A percentile compares a stretch with the other conserved stretches of the same genome.
Evolutionary conservation across 2,329 filamentous ascomycete species (phyloP).

Genomic region (Claviceps arundinis): DNA sequence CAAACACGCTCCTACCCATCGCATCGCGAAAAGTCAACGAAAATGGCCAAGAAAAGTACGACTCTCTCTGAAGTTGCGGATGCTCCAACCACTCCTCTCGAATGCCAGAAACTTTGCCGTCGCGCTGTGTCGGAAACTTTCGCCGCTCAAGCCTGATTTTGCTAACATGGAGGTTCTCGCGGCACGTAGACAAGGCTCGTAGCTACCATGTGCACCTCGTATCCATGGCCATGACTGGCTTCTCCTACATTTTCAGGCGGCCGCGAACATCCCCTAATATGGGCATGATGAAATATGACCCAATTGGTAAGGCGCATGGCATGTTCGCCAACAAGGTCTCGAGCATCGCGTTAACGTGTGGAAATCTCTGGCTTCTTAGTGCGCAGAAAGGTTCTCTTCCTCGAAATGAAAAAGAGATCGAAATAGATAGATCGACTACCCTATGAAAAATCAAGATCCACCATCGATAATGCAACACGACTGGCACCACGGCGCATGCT

Average conservation of each 20-base stretch:
- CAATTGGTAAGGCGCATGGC: constrained; percentile 55
- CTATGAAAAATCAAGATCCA: neutral
- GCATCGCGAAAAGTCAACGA: neutral
- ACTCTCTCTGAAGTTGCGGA: neutral
- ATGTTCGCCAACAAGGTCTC: neutral
- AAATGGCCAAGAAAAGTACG: constrained; percentile 16
- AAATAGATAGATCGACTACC: constrained; percentile 26
- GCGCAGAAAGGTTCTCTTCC: constrained; percentile 87
- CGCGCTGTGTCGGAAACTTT: neutral
- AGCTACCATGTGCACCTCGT: constrained; percentile 86
- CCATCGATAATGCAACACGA: neutral
- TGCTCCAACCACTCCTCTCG: neutral
- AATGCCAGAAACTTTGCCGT: neutral
- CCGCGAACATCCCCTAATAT: constrained; percentile 71
- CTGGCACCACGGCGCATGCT: neutral
- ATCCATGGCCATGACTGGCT: constrained; percentile 98
- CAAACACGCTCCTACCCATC: neutral
- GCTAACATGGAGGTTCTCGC: neutral
- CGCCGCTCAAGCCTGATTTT: neutral
- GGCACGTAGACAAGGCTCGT: constrained; percentile 64
- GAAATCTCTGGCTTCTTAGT: constrained; percentile 38
- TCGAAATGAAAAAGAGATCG: constrained; percentile 76
- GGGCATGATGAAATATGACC: constrained; percentile 98
- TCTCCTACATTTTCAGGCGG: constrained; percentile 82
- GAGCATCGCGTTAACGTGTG: neutral